Evolutionary conservation across 1,139 yeast genomes (phyloP), one percentile per base, ranked within the genome.

Genomic region (Blastobotrys capitulatus): DNA sequence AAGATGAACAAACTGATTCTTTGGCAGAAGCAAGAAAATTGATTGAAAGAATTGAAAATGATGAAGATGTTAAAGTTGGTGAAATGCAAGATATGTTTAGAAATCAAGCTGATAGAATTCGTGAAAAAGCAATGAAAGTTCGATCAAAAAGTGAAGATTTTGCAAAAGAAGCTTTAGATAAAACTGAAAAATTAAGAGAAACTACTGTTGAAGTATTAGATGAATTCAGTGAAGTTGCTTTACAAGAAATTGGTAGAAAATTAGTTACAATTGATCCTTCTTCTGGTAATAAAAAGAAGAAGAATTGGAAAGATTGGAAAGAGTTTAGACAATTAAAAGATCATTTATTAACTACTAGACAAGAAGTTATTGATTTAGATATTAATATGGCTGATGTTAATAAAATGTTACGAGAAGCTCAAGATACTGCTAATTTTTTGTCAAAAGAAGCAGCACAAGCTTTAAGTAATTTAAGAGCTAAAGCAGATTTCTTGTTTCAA

Each of bases 401-500:
- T 50, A 65, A 66, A 2, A 78, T 81, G 57, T 65, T 86, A 51
- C 68, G 69, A 25, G 82, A 79, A 51, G 74, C 85, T 19, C 82
- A 81, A 57, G 71, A 73, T 55, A 86, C 87, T 51, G 70, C 86
- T 44, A 73, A 76, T 47, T 71, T 80, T 37, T 65, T 88, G 50
- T 69, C 79, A 32, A 76, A 80, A 53, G 96, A 89, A 62, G 79
- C 84, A 50, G 85, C 82, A 29, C 83, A 83, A 54, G 84, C 81
- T 62, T 70, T 87, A 57, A 80, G 82, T 52, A 77, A 86, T 47
- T 73, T 84, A 52, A 76, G 96, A 60, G 90, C 95, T 13, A 79
- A 82, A 64, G 95, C 95, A 18, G 90, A 89, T 61, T 69, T 86
- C 41, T 83, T 84, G 16, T 84, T 86, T 65, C 96, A 88, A 68